Base-by-base conservation (phyloP, 495 filamentous ascomycete species). In the Daldinia bambusicola region DNA sequence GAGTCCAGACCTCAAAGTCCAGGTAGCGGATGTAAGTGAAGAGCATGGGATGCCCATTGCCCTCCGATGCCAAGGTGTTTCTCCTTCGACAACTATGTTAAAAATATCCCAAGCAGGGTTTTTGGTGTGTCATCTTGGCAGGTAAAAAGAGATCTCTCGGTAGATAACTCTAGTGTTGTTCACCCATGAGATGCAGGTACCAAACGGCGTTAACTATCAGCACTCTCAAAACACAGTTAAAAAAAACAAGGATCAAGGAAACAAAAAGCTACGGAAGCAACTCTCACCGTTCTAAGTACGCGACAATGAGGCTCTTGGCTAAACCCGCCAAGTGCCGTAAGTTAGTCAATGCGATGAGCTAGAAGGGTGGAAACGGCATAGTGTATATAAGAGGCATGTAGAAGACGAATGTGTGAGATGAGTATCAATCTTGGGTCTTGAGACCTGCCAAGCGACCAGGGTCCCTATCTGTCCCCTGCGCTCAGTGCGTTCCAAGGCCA, bases 381-480 rank as follows among this genome's bases (percentile, higher is more conserved):
- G 58, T 32, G 51, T 6, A 55, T 32, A 30, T 55, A 36, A 66
- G 57, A 70, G 36, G 70, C 40, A 51, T 26, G 26, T 26, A 26
- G 58, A 61, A 67, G 61, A 70, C 60, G 62, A 55, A 55, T 68
- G 71, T 71, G 69, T 74, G 70, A 73, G 67, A 61, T 52, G 62
- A 68, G 72, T 70, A 67, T 72, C 71, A 75, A 66, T 69, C 36
- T 36, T 74, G 72, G 69, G 63, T 78, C 75, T 78, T 80, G 78
- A 80, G 78, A 81, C 78, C 69, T 72, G 80, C 76, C 78, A 80
- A 80, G 72, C 63, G 61, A 52, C 68, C 60, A 65, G 68, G 72
- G 43, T 43, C 2, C 12, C 62, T 3, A 38, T 64, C 18, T 20
- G 2, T 26, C 66, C 66, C 66, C 70, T 52, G 1, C 66, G 66